Evolutionary conservation across 805 yeast genomes (phyloP).

Genomic region (Wickerhamomyces rabaulensis): DNA sequence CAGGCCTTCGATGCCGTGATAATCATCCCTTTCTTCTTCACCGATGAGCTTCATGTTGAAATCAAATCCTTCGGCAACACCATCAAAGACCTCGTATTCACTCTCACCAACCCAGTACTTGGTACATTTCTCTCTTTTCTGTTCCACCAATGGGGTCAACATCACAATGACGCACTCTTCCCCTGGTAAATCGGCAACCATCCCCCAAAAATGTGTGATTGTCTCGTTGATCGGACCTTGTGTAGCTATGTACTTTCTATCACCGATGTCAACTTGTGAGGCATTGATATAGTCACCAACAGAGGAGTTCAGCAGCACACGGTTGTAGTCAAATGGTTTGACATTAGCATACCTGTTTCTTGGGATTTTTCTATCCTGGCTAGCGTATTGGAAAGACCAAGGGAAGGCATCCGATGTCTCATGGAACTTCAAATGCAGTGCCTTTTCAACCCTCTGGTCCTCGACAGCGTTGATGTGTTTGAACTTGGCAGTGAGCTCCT

Average conservation of each 20-base stretch:
- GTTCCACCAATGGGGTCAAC: constrained; percentile 74
- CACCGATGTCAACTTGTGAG: constrained; percentile 14
- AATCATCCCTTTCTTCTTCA: constrained; percentile 3
- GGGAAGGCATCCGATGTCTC: constrained; percentile 14
- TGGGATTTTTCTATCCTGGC: constrained; percentile 11
- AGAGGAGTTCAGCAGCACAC: constrained; percentile 38
- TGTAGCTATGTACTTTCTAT: constrained; percentile 50
- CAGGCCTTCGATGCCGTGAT: constrained; percentile 18
- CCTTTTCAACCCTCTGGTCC: not conserved
- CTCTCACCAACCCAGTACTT: constrained; percentile 69
- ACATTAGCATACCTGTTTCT: constrained; percentile 61
- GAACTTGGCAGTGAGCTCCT: not conserved
- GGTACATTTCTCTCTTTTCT: constrained; percentile 53
- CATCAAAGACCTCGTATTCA: constrained; percentile 8
- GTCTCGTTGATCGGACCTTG: constrained; percentile 81
- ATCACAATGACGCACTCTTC: constrained; percentile 59
- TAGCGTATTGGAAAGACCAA: constrained; percentile 17
- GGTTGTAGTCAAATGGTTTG: constrained; percentile 57
- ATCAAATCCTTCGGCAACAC: constrained; percentile 4
- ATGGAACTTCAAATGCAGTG: not conserved
- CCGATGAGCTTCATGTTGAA: not conserved
- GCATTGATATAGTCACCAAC: constrained; percentile 21
- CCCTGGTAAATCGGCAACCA: constrained; percentile 57
- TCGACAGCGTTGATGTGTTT: not conserved
- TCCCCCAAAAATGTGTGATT: constrained; percentile 84